Conservation (phyloP, 2,329 filamentous ascomycete genomes). For the Botryotinia calthae region DNA sequence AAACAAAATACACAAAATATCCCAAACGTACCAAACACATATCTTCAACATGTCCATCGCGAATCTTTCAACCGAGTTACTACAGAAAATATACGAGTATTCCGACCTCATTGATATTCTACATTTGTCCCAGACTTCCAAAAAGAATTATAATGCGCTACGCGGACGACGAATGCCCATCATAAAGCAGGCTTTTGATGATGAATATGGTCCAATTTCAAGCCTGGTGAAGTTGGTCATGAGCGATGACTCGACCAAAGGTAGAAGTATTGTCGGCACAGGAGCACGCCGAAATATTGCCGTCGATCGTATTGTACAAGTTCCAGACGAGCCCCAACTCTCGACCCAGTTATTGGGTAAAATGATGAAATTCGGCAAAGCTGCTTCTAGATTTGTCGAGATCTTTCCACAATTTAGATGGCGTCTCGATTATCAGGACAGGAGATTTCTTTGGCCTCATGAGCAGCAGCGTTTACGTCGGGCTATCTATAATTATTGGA, state of each 20-base stretch:
- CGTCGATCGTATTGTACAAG: constrained; percentile 31
- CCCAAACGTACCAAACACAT: not conserved
- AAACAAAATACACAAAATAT: not conserved
- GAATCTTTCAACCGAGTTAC: constrained; percentile 36
- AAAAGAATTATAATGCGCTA: constrained; percentile 32
- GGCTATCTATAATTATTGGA: constrained; percentile 39
- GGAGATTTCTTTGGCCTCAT: constrained; percentile 32
- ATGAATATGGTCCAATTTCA: constrained; percentile 35
- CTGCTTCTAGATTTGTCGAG: constrained; percentile 36
- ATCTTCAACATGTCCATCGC: constrained; percentile 33
- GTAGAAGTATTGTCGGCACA: constrained; percentile 33
- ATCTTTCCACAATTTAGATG: constrained; percentile 38
- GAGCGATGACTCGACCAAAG: constrained; percentile 32
- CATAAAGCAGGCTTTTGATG: constrained; percentile 31
- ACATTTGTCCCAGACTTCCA: constrained; percentile 34
- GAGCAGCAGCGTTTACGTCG: constrained; percentile 34
- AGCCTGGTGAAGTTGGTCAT: constrained; percentile 35
- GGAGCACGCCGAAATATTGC: constrained; percentile 33
- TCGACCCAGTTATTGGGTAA: constrained; percentile 35
- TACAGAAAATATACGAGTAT: constrained; percentile 37
- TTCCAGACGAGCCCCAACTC: constrained; percentile 28
- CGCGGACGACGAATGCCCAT: constrained; percentile 33
- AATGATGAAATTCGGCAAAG: constrained; percentile 36
- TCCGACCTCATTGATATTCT: constrained; percentile 34
- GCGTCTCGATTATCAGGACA: constrained; percentile 35